Base-by-base conservation (phyloP, 495 filamentous ascomycete species). In the Amorphotheca resinae region DNA sequence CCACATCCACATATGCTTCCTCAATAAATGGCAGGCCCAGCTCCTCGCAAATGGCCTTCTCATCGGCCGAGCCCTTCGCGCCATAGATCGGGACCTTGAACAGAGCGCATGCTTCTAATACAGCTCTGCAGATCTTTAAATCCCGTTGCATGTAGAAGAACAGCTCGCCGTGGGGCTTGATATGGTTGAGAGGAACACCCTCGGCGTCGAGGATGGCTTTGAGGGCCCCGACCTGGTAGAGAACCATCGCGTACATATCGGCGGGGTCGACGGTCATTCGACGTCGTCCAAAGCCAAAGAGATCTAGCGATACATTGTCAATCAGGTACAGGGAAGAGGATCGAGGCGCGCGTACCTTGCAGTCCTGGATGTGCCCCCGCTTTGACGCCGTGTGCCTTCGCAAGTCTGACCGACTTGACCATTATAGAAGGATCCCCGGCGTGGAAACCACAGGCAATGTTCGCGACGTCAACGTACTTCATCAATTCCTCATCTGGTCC, bases 401-500 rank as follows among this genome's bases (percentile, higher is more conserved):
- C 76, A 15, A 62, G 52, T 3, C 61, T 60, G 12, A 79, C 71
- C 3, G 74, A 78, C 37, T 72, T 59, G 31, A 63, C 53, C 75
- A 80, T 80, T 40, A 76, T 72, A 1, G 74, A 47, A 2, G 76
- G 75, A 45, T 79, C 73, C 16, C 74, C 61, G 34, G 65, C 69
- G 46, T 77, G 76, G 51, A 78, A 77, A 4, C 73, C 76, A 50
- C 76, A 79, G 2, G 76, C 76, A 8, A 79, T 51, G 47, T 80
- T 79, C n/a, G 76, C 76, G 44, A 70, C 64, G 45, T 78, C 74
- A 46, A 79, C 70, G 37, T 70, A 48, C 17, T 68, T 68, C 22
- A 79, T 68, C 12, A 79, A 62, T 23, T 77, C 72, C 12, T 68
- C 66, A 42, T 80, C 76, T 5, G 75, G 73, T 20, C 66, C 66